phyloP scores from a whole-genome alignment of 768 basidiomycete species.

The Tylopilus sp. region DNA sequence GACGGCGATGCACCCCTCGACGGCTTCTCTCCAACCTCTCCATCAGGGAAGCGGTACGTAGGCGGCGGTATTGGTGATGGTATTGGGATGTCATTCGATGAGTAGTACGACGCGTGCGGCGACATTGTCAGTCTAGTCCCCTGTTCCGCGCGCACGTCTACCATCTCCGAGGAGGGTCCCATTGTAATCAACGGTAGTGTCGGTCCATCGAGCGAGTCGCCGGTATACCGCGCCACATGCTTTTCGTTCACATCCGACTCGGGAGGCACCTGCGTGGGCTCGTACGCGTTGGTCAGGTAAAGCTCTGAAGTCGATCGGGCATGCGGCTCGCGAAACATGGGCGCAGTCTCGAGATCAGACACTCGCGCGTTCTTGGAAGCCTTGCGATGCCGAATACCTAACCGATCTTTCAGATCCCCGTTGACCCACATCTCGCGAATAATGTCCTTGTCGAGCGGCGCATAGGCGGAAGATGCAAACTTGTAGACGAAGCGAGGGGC shows the following conservation, averaged over 20 bases:
- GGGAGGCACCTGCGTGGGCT: constrained; percentile 40
- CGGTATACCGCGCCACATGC: not conserved
- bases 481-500: constrained; percentile 83
- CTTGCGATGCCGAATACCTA: constrained; percentile 68
- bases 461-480: constrained; percentile 65
- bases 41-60: constrained; percentile 43
- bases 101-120: constrained; percentile 57
- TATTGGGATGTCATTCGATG: constrained; percentile 45
- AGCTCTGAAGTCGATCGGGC: constrained; percentile 64
- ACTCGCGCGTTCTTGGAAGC: constrained; percentile 39
- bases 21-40: constrained; percentile 41
- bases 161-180: constrained; percentile 9
- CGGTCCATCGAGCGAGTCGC: not conserved
- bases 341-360: constrained; percentile 55
- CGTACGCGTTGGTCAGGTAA: constrained; percentile 42
- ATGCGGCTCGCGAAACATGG: constrained; percentile 69
- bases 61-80: constrained; percentile 59
- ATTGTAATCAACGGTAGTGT: constrained; percentile 10
- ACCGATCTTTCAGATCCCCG: constrained; percentile 77
- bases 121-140: constrained; percentile 40
- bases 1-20: constrained; percentile 7
- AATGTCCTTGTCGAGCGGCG: constrained; percentile 84
- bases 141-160: constrained; percentile 18
- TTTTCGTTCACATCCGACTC: constrained; percentile 17
- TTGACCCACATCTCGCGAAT: constrained; percentile 89